Evolutionary conservation across 371 early-diverging fungal species (phyloP).

Genomic region (Mucor piriformis): DNA sequence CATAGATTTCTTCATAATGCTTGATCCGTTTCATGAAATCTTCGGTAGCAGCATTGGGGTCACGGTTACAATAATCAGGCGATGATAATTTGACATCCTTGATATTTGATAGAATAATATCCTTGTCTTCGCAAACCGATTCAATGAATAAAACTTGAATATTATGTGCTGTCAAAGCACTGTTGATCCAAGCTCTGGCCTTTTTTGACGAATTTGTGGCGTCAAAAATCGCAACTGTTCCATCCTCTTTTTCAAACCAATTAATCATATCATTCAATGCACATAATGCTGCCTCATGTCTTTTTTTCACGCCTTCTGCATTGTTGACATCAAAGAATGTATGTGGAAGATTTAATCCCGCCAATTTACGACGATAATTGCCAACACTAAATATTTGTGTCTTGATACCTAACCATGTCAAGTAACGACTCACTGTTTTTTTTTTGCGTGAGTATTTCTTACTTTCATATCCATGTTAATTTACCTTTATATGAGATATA

Average conservation of each 20-base stretch:
- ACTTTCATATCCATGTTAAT: not conserved
- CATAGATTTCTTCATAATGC: slow-evolving; percentile 88
- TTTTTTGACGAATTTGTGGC: slow-evolving; percentile 95
- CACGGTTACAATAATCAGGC: slow-evolving; percentile 87
- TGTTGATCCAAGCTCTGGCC: slow-evolving; percentile 74
- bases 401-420: slow-evolving; percentile 94
- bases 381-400: slow-evolving; percentile 93
- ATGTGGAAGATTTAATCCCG: slow-evolving; percentile 80
- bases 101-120: slow-evolving; percentile 85
- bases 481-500: slow-evolving; percentile 91
- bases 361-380: slow-evolving; percentile 85
- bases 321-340: slow-evolving; percentile 91
- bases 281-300: slow-evolving; percentile 78
- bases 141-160: slow-evolving; percentile 95
- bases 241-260: slow-evolving; percentile 82
- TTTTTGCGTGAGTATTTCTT: not conserved
- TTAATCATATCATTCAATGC: slow-evolving; percentile 88
- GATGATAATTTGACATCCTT: slow-evolving; percentile 90
- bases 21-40: slow-evolving; percentile 90
- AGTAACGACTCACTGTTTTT: slow-evolving; percentile 79
- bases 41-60: slow-evolving; percentile 77
- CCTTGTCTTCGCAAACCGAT: slow-evolving; percentile 88
- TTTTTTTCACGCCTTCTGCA: slow-evolving; percentile 65
- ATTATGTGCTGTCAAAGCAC: slow-evolving; percentile 62
- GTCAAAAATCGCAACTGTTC: slow-evolving; percentile 90